phyloP scores from a whole-genome alignment of 495 filamentous ascomycete species.

The Daldinia vernicosa region DNA sequence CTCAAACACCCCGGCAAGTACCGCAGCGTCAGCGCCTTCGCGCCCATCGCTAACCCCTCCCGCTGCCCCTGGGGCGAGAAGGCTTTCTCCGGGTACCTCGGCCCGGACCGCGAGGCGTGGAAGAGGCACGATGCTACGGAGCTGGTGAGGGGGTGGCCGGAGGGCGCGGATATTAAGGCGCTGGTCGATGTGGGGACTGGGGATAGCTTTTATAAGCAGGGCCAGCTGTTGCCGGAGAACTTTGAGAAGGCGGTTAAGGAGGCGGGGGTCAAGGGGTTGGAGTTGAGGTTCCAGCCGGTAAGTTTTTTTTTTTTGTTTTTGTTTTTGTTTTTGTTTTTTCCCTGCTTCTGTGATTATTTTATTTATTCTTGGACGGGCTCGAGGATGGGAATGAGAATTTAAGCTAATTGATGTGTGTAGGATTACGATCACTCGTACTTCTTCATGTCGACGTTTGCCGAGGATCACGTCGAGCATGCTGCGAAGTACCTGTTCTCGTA shows the following conservation, averaged over 20 bases:
- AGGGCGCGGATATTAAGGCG: slow-evolving; percentile 69
- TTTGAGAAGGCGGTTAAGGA: slow-evolving; percentile 81
- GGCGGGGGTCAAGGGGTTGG: slow-evolving; percentile 70
- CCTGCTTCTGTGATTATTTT: background rate
- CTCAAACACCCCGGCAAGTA: slow-evolving; percentile 91
- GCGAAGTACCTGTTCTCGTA: slow-evolving; percentile 73
- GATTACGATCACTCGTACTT: slow-evolving; percentile 98
- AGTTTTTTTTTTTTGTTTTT: slow-evolving; percentile 28
- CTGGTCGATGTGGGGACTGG: slow-evolving; percentile 91
- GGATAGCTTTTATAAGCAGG: slow-evolving; percentile 95
- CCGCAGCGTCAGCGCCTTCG: slow-evolving; percentile 86
- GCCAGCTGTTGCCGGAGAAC: slow-evolving; percentile 93
- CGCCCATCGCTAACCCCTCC: slow-evolving; percentile 88
- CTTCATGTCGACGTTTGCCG: slow-evolving; percentile 88
- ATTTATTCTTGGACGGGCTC: background rate
- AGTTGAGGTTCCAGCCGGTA: slow-evolving; percentile 81
- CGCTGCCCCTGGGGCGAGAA: slow-evolving; percentile 94
- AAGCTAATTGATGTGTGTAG: slow-evolving; percentile 43
- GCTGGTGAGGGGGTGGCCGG: slow-evolving; percentile 71
- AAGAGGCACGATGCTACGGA: slow-evolving; percentile 92
- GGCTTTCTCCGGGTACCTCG: slow-evolving; percentile 91
- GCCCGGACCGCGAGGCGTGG: slow-evolving; percentile 78
- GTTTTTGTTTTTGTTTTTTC: background rate
- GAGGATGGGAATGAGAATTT: background rate
- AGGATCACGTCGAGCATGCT: slow-evolving; percentile 90